phyloP scores from a whole-genome alignment of 306 rosid species.

The Corylus heterophylla region DNA sequence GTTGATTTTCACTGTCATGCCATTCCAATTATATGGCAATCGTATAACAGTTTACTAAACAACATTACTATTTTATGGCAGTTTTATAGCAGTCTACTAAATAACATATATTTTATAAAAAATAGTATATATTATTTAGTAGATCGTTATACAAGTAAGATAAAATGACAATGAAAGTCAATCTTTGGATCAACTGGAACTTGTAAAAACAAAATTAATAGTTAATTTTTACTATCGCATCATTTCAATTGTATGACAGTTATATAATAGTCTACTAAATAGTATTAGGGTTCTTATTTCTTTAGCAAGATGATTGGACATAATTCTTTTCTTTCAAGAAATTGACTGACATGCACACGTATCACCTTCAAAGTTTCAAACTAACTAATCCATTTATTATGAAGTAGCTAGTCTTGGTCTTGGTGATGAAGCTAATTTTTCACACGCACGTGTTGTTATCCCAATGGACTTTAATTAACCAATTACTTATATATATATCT shows the following conservation, averaged over 20 bases:
- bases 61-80: too few species aligned
- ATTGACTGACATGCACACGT: slow-evolving; percentile 42
- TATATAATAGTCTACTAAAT: not conserved
- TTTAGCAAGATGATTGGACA: slow-evolving; percentile 36
- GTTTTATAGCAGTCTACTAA: too few species aligned
- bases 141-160: too few species aligned
- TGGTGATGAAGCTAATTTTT: slow-evolving; percentile 34
- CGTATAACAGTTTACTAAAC: too few species aligned
- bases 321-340: slow-evolving; percentile 44
- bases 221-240: rapidly evolving
- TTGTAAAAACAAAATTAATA: too few species aligned
- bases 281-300: slow-evolving; percentile 26
- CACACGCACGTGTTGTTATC: slow-evolving; percentile 38
- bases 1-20: too few species aligned
- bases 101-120: too few species aligned
- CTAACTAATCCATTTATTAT: slow-evolving; percentile 2
- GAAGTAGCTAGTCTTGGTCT: slow-evolving; percentile 26
- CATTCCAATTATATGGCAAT: too few species aligned
- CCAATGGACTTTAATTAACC: slow-evolving; percentile 34
- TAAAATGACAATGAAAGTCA: too few species aligned
- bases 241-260: too few species aligned
- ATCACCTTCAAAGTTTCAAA: not conserved
- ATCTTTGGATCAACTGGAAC: too few species aligned
- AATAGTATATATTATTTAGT: too few species aligned
- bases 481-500: slow-evolving; percentile 5